Percentiles rank a stretch among this genome's conserved stretches.
Conservation (phyloP, 805 yeast species). For the Scheffersomyces lignosus region DNA sequence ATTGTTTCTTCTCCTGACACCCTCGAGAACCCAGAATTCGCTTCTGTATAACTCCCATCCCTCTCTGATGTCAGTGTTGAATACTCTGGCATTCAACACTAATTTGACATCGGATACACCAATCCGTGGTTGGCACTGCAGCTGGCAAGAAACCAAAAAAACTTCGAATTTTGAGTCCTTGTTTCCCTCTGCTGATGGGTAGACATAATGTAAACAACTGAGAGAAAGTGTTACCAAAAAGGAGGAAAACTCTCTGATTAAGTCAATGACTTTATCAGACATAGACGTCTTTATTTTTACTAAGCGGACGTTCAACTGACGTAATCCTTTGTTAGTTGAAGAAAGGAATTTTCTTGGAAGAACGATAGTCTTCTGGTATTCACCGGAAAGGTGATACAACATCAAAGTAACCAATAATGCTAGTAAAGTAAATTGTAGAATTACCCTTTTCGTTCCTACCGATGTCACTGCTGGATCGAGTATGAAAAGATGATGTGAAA, state of each 20-base stretch:
- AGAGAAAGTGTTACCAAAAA: constrained; percentile 29
- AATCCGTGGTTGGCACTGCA: constrained; percentile 57
- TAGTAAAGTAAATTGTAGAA: constrained; percentile 55
- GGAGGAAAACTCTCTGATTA: constrained; percentile 36
- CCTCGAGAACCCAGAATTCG: constrained; percentile 91
- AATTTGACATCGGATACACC: constrained; percentile 77
- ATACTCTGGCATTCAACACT: constrained; percentile 77
- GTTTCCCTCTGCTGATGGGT: constrained; percentile 32
- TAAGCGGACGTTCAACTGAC: constrained; percentile 77
- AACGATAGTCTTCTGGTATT: constrained; percentile 81
- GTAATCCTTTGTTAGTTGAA: constrained; percentile 84
- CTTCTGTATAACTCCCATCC: constrained; percentile 94
- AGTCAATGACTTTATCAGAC: constrained; percentile 33
- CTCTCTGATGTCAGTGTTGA: constrained; percentile 80
- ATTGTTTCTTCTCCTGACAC: constrained; percentile 53
- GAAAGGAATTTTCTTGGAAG: constrained; percentile 76
- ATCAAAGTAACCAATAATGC: constrained; percentile 66
- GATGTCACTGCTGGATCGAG: constrained; percentile 16
- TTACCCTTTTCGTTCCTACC: constrained; percentile 36
- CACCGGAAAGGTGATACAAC: constrained; percentile 84
- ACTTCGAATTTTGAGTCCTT: constrained; percentile 35
- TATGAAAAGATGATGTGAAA: constrained; percentile 39
- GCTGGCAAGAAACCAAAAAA: constrained; percentile 39
- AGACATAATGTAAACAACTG: constrained; percentile 32
- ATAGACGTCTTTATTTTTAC: constrained; percentile 56